A percentile compares a stretch with the other conserved stretches of the same genome.
These are phyloP conservation scores for Debaryomyces sp. DNA, from an alignment of 1,139 yeast genomes.

Conservation along the genomic window DNA sequence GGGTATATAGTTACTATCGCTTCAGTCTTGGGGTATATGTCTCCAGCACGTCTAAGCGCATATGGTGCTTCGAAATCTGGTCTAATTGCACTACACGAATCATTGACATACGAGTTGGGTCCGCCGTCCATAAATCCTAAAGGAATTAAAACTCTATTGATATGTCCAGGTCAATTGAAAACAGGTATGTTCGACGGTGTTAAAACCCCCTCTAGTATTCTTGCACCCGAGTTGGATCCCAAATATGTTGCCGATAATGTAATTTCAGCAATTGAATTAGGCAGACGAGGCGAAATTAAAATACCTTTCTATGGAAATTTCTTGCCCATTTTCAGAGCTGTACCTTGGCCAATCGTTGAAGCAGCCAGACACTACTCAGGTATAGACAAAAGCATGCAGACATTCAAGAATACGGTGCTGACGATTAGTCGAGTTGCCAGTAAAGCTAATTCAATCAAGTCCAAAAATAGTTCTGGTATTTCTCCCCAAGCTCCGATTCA, in stretches of 20 bases:
- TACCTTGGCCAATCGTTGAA: slow-evolving; percentile 74
- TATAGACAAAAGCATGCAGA: slow-evolving; percentile 59
- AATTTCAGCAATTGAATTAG: slow-evolving; percentile 57
- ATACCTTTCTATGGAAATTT: slow-evolving; percentile 76
- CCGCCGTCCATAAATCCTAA: slow-evolving; percentile 47
- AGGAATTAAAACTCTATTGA: slow-evolving; percentile 71
- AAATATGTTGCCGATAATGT: slow-evolving; percentile 61
- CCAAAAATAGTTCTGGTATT: slow-evolving; percentile 5
- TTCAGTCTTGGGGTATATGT: slow-evolving; percentile 79
- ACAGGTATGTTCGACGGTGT: slow-evolving; percentile 75
- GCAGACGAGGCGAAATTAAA: slow-evolving; percentile 68
- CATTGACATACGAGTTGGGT: slow-evolving; percentile 71
- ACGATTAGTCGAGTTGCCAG: slow-evolving; percentile 17
- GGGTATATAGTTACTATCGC: slow-evolving; percentile 84
- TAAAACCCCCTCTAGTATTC: slow-evolving; percentile 63
- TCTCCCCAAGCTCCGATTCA: not conserved
- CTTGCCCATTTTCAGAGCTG: slow-evolving; percentile 67
- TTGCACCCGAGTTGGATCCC: slow-evolving; percentile 86
- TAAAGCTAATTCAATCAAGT: slow-evolving; percentile 20
- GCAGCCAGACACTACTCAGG: slow-evolving; percentile 58
- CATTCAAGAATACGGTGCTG: slow-evolving; percentile 26
- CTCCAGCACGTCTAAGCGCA: slow-evolving; percentile 80
- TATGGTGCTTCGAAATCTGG: slow-evolving; percentile 94
- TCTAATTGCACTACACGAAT: slow-evolving; percentile 78
- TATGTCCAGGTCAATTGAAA: slow-evolving; percentile 85